Percentiles rank a stretch among this genome's conserved stretches.
Conservation (phyloP, 2,329 filamentous ascomycete species). For the Periconia sp. region DNA sequence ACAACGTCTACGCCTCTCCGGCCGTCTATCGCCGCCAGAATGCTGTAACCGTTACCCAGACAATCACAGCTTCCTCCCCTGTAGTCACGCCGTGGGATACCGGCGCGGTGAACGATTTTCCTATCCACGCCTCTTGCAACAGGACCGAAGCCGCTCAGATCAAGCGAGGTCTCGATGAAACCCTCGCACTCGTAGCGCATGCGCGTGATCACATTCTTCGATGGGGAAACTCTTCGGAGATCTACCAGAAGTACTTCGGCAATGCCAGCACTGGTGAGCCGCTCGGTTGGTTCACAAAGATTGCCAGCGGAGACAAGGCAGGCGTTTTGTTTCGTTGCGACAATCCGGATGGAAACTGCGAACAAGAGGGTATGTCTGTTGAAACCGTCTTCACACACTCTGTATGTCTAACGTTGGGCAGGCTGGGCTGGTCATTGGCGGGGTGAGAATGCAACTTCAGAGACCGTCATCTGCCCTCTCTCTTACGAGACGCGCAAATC, state of each 20-base stretch:
- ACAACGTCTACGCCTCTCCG: constrained; percentile 30
- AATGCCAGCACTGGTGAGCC: constrained; percentile 58
- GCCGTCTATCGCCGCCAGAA: constrained; percentile 21
- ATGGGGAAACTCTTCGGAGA: constrained; percentile 58
- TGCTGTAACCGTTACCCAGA: constrained; percentile 24
- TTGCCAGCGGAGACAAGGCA: constrained; percentile 60
- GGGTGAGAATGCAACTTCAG: constrained; percentile 63
- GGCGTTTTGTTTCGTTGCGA: constrained; percentile 68
- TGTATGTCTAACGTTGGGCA: constrained; percentile 28
- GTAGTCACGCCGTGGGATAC: constrained; percentile 31
- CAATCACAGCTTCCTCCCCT: constrained; percentile 17
- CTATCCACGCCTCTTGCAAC: constrained; percentile 69
- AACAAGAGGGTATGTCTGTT: constrained; percentile 25
- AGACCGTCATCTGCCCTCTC: constrained; percentile 69
- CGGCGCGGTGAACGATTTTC: constrained; percentile 46
- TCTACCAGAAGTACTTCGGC: constrained; percentile 70
- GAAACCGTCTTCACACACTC: not conserved
- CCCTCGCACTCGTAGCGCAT: constrained; percentile 59
- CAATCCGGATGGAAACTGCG: constrained; percentile 67
- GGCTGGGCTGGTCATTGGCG: constrained; percentile 71
- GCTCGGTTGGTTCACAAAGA: constrained; percentile 64
- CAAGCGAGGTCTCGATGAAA: constrained; percentile 59
- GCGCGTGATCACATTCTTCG: constrained; percentile 64
- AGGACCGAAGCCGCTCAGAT: constrained; percentile 61
- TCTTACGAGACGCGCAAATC: constrained; percentile 61